Evolutionary conservation across 495 filamentous ascomycete genomes (phyloP).

Genomic region (Neurospora sp.): DNA sequence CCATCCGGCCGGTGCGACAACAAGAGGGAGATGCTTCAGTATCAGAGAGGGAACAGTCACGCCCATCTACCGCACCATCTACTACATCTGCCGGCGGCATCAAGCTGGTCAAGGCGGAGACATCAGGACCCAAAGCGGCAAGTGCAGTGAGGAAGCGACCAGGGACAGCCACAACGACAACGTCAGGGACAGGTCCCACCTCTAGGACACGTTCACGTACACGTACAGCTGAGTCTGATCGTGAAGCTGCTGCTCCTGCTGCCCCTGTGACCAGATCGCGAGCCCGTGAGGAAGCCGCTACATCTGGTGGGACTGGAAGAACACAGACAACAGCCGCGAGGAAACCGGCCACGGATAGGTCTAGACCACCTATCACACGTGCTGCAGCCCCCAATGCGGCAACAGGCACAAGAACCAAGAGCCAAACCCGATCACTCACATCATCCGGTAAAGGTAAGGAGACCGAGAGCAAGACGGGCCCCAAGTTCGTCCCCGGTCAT

Average conservation of each 20-base stretch:
- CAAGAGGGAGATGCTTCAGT: slow-evolving; percentile 5
- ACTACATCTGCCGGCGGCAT: slow-evolving; percentile 5
- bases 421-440: background rate
- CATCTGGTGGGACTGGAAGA: background rate
- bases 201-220: background rate
- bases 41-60: background rate
- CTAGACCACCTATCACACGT: background rate
- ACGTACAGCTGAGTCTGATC: background rate
- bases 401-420: background rate
- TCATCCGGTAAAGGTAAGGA: background rate
- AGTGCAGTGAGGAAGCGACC: background rate
- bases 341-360: background rate
- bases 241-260: background rate
- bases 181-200: background rate
- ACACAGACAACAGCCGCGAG: background rate
- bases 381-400: background rate
- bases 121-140: background rate
- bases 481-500: background rate
- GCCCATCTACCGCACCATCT: slow-evolving; percentile 1
- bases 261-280: background rate
- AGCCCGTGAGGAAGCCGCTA: background rate
- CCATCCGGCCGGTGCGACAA: slow-evolving; percentile 12
- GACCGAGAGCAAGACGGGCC: background rate
- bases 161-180: background rate
- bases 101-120: background rate